These are phyloP conservation scores for Stropharia rugosoannulata DNA, from an alignment of 768 basidiomycete species.

Conservation along the genomic window DNA sequence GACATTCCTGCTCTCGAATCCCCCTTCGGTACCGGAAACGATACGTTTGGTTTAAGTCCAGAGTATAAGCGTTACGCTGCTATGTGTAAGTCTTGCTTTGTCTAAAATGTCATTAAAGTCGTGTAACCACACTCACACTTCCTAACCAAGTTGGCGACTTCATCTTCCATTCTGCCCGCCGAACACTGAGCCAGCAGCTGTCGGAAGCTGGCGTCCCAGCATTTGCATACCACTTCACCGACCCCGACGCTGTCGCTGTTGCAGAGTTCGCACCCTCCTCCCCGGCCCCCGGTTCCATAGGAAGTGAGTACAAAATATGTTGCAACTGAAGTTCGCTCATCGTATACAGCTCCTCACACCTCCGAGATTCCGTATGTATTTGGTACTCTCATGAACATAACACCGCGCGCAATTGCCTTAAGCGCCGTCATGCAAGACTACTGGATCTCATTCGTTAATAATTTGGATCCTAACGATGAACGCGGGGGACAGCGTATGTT, in stretches of 20 bases:
- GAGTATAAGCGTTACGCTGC: conserved; percentile 27
- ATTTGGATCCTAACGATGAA: conserved; percentile 10
- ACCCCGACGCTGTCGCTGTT: conserved; percentile 15
- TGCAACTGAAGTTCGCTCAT: not conserved
- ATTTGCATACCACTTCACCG: conserved; percentile 39
- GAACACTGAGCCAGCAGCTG: conserved; percentile 34
- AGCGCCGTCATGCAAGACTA: conserved; percentile 11
- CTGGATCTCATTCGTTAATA: conserved; percentile 15
- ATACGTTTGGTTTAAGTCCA: conserved; percentile 34
- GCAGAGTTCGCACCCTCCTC: conserved; percentile 13
- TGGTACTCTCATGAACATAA: conserved; percentile 1
- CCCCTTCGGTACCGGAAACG: conserved; percentile 41
- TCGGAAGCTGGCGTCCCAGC: conserved; percentile 31
- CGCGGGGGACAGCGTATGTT: not conserved
- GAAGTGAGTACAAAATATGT: conserved; percentile 18
- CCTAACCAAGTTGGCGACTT: conserved; percentile 25
- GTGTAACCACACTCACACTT: not conserved
- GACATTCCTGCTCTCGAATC: conserved; percentile 36
- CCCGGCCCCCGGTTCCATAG: conserved; percentile 15
- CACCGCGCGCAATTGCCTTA: conserved; percentile 1
- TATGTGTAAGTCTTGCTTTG: conserved; percentile 17
- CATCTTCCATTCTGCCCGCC: conserved; percentile 21
- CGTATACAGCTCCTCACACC: conserved; percentile 2
- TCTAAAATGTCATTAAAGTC: too few relatives aligned
- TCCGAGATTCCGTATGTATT: conserved; percentile 10